Evolutionary conservation across 129 eudicot genomes (phyloP).

Genomic region (Flaveria ramosissima): DNA sequence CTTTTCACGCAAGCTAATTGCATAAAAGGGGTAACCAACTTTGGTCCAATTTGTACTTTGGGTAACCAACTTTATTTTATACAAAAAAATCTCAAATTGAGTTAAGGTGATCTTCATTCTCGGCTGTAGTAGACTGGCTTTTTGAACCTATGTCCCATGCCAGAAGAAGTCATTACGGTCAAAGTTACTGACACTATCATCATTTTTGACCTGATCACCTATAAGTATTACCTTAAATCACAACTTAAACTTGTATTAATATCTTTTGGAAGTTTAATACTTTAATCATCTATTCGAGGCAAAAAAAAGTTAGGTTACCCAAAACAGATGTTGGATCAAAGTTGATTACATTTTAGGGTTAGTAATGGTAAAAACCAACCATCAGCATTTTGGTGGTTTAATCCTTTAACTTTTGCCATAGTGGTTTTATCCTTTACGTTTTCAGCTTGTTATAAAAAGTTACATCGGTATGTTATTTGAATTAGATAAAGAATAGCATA

Average conservation of each 20-base stretch:
- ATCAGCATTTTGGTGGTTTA: neutral
- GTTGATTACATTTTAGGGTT: too few relatives aligned
- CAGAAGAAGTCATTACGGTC: neutral
- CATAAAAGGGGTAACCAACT: neutral
- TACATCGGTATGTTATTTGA: too few relatives aligned
- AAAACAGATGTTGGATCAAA: too few relatives aligned
- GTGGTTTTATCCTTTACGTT: too few relatives aligned
- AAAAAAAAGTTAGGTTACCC: too few relatives aligned
- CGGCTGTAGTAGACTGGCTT: neutral
- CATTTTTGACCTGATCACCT: slow-evolving; percentile 11
- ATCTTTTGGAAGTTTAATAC: too few relatives aligned
- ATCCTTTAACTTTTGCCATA: neutral
- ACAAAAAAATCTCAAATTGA: neutral
- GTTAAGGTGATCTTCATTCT: neutral
- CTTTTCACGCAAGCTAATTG: neutral
- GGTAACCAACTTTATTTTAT: neutral
- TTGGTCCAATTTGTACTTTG: neutral
- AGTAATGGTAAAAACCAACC: too few relatives aligned
- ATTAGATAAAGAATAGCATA: too few relatives aligned
- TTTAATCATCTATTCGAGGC: too few relatives aligned
- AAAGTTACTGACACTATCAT: neutral
- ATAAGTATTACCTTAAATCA: neutral
- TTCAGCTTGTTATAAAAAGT: too few relatives aligned
- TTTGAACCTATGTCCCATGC: neutral
- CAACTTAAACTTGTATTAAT: too few relatives aligned